Conservation (phyloP, 441 rosid genomes). For the Croton setiger region DNA sequence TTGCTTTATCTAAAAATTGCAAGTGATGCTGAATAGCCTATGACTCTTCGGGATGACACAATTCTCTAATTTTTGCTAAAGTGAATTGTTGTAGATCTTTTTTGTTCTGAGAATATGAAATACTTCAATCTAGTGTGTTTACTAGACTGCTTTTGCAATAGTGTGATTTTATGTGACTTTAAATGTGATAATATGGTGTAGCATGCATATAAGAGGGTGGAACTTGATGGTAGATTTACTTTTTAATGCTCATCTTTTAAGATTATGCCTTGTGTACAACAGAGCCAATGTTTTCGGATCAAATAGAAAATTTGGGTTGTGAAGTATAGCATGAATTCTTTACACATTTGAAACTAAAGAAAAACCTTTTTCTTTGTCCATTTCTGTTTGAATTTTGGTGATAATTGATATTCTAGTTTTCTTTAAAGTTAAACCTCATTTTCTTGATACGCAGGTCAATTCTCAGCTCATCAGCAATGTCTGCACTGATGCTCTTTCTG, state of each 20-base stretch:
- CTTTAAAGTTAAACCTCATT: neutral
- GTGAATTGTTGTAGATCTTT: neutral
- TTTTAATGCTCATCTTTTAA: neutral
- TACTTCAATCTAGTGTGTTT: neutral
- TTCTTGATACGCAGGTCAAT: constrained; percentile 57
- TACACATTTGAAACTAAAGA: neutral
- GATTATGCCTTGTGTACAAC: neutral
- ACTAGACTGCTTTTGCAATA: neutral
- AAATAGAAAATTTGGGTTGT: neutral
- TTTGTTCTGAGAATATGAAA: neutral
- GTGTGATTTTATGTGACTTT: too few relatives aligned
- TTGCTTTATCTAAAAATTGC: neutral
- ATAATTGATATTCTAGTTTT: neutral
- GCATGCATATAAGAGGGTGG: neutral
- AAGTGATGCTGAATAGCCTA: neutral
- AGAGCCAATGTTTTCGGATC: neutral
- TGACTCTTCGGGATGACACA: neutral
- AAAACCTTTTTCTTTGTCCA: neutral
- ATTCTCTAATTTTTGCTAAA: neutral
- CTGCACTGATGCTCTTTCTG: constrained; percentile 98
- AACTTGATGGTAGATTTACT: neutral
- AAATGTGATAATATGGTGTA: neutral
- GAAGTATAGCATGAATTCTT: neutral
- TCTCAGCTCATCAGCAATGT: constrained; percentile 98
- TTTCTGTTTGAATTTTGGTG: neutral